phyloP scores from a whole-genome alignment of 2,329 filamentous ascomycete species.

The Exophiala spinifera region DNA sequence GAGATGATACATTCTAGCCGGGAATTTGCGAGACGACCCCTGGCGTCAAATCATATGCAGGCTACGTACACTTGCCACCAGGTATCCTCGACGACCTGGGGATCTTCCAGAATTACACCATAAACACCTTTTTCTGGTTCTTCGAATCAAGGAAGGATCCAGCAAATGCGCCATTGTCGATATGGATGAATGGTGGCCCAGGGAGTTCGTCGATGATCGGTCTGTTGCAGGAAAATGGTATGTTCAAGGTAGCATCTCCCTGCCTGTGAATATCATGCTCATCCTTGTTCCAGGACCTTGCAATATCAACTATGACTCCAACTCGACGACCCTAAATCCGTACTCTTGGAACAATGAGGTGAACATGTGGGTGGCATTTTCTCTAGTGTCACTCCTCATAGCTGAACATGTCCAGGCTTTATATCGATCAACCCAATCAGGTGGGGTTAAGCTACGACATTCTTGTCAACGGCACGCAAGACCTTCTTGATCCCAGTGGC shows the following conservation, averaged over 20 bases:
- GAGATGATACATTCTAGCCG: slow-evolving; percentile 32
- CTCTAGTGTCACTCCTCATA: slow-evolving; percentile 35
- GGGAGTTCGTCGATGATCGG: slow-evolving; percentile 55
- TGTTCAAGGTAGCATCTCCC: background rate
- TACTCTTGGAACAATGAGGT: slow-evolving; percentile 62
- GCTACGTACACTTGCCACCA: slow-evolving; percentile 56
- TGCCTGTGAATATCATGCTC: background rate
- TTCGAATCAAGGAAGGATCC: slow-evolving; percentile 56
- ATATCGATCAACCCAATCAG: slow-evolving; percentile 63
- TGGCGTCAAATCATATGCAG: slow-evolving; percentile 55
- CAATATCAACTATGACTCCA: slow-evolving; percentile 51
- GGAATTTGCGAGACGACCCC: slow-evolving; percentile 57
- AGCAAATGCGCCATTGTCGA: slow-evolving; percentile 40
- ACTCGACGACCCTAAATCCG: slow-evolving; percentile 53
- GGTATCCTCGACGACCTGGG: background rate
- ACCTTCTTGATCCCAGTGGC: slow-evolving; percentile 28
- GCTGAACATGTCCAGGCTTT: slow-evolving; percentile 43
- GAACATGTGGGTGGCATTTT: slow-evolving; percentile 51
- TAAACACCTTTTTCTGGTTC: slow-evolving; percentile 65
- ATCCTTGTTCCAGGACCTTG: slow-evolving; percentile 42
- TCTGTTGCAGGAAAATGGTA: slow-evolving; percentile 48
- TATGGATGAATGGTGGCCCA: slow-evolving; percentile 45
- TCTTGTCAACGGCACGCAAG: slow-evolving; percentile 40
- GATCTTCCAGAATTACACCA: slow-evolving; percentile 52
- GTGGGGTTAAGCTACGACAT: slow-evolving; percentile 57